Evolutionary conservation across 2,329 filamentous ascomycete species (phyloP).

Genomic region (Capronia epimyces): DNA sequence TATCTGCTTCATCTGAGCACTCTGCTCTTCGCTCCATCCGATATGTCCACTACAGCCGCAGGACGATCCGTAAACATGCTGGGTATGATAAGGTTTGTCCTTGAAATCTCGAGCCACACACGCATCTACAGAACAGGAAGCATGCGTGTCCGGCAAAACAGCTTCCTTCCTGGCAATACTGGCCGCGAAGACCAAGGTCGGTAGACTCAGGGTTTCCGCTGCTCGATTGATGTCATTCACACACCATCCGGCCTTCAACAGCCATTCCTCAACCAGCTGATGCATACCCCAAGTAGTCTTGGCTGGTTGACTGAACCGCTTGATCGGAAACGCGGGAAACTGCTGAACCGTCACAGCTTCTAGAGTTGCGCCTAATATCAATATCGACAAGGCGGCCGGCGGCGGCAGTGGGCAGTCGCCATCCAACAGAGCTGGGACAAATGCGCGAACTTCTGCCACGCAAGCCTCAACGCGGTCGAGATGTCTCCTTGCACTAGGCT

Average conservation of each 20-base stretch:
- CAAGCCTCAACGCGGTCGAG: no score
- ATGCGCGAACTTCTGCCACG: no score
- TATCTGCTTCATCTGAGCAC: constrained; percentile 6
- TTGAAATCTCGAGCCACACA: constrained; percentile 11
- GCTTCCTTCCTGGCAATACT: constrained; percentile 2
- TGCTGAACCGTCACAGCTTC: no score
- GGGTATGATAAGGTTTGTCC: constrained; percentile 6
- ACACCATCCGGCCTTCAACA: constrained; percentile 4
- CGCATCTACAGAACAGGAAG: background rate
- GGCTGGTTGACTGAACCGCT: no score
- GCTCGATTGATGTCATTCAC: constrained; percentile 5
- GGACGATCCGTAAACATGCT: constrained; percentile 4
- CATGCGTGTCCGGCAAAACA: background rate
- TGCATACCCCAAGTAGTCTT: no score
- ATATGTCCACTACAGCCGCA: constrained; percentile 6
- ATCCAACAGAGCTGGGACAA: no score
- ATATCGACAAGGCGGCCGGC: no score
- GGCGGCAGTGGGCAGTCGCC: no score
- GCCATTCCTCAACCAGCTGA: no score
- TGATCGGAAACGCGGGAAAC: background rate
- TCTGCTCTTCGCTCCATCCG: constrained; percentile 2
- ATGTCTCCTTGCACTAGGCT: no score
- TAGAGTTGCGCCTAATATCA: no score
- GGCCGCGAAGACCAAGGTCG: constrained; percentile 3
- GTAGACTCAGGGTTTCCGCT: constrained; percentile 2